Evolutionary conservation across 352 stramenopile genomes (phyloP).

Genomic region (Phytopythium montanum): DNA sequence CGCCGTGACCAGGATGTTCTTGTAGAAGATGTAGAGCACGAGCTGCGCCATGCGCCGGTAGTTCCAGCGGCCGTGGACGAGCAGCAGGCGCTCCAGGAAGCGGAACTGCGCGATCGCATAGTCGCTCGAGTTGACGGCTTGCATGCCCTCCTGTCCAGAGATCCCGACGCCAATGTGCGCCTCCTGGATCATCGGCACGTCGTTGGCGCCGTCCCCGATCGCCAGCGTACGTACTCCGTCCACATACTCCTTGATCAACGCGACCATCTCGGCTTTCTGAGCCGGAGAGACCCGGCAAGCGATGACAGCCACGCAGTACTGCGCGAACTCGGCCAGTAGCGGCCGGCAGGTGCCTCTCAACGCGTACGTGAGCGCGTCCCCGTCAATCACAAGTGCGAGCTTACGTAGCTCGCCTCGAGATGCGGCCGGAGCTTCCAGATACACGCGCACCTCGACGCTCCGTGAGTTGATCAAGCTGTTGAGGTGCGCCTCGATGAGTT

Average conservation of each 20-base stretch:
- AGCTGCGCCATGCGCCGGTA: conserved; percentile 89
- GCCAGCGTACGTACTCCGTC: conserved; percentile 74
- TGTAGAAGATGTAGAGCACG: conserved; percentile 94
- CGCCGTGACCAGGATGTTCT: conserved; percentile 84
- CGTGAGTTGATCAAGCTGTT: conserved; percentile 36
- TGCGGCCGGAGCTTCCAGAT: conserved; percentile 36
- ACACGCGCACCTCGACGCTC: conserved; percentile 40
- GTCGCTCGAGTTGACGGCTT: conserved; percentile 92
- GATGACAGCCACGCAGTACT: conserved; percentile 87
- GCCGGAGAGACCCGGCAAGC: conserved; percentile 82
- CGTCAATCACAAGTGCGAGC: conserved; percentile 79
- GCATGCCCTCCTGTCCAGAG: conserved; percentile 89
- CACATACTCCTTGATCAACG: conserved; percentile 74
- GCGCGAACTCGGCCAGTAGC: conserved; percentile 59
- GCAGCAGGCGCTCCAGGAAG: conserved; percentile 85
- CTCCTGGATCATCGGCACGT: conserved; percentile 95
- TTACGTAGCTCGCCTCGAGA: conserved; percentile 43
- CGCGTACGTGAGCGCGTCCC: conserved; percentile 62
- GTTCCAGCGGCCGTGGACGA: conserved; percentile 91
- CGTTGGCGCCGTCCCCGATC: conserved; percentile 94
- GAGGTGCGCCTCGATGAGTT: conserved; percentile 48
- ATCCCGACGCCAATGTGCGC: conserved; percentile 91
- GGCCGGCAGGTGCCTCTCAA: conserved; percentile 36
- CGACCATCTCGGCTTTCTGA: conserved; percentile 86
- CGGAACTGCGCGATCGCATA: conserved; percentile 93